These are phyloP conservation scores for Acanthamoeba lenticulata DNA, from an alignment of 208 protist genomes.

Conservation along the genomic window DNA sequence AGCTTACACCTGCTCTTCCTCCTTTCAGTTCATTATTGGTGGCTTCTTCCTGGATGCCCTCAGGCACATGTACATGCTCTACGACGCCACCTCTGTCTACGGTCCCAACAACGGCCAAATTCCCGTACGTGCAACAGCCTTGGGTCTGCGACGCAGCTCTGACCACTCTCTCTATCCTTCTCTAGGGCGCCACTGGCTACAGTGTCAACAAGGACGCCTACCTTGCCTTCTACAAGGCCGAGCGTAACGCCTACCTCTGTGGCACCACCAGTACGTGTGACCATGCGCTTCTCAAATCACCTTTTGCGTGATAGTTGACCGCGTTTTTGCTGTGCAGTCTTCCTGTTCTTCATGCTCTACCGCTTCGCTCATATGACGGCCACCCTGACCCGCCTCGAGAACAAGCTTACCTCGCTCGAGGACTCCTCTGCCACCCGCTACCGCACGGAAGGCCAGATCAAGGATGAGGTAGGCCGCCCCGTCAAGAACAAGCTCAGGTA, in stretches of 20 bases:
- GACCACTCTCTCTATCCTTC: not conserved
- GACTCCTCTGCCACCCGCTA: not conserved
- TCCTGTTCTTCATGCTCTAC: slow-evolving; percentile 59
- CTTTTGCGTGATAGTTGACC: not conserved
- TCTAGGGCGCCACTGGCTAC: not conserved
- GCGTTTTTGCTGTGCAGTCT: not conserved
- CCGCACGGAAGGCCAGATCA: slow-evolving; percentile 10
- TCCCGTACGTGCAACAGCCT: not conserved
- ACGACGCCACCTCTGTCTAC: slow-evolving; percentile 47
- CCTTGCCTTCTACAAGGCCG: slow-evolving; percentile 49
- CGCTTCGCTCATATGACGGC: slow-evolving; percentile 7
- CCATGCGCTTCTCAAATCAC: no score
- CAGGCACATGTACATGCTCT: slow-evolving; percentile 45
- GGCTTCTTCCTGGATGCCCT: slow-evolving; percentile 39
- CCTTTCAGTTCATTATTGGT: not conserved
- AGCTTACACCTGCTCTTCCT: not conserved
- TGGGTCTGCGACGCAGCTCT: no score
- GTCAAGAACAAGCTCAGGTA: slow-evolving; percentile 48
- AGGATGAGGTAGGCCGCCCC: slow-evolving; percentile 30
- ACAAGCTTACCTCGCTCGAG: not conserved
- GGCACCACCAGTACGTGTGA: slow-evolving; percentile 19
- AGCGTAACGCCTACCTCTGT: slow-evolving; percentile 51
- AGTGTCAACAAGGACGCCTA: slow-evolving; percentile 20
- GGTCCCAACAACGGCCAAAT: not conserved
- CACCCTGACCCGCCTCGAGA: not conserved